These are phyloP conservation scores for Blastocystis sp. DNA, from an alignment of 352 stramenopile species.

Conservation along the genomic window DNA sequence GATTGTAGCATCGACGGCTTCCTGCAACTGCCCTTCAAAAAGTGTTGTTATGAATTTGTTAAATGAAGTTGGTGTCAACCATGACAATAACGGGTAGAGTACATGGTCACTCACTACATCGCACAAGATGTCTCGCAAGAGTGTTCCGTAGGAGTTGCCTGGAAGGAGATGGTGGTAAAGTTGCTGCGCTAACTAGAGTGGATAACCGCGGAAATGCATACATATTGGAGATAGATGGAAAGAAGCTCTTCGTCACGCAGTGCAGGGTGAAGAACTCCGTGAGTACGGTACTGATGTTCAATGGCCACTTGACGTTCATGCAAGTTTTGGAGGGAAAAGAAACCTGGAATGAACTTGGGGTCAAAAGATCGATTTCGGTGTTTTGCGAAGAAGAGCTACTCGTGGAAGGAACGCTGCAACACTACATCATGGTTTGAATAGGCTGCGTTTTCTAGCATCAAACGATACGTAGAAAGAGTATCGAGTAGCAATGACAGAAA, in stretches of 20 bases:
- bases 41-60: not conserved
- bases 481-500: not conserved
- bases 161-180: not conserved
- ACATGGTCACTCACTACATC: not conserved
- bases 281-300: not conserved
- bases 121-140: not conserved
- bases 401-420: not conserved
- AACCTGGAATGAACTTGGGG: conserved; percentile 37
- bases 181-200: conserved; percentile 14
- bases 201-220: not conserved
- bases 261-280: not conserved
- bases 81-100: not conserved
- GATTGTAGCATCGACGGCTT: not conserved
- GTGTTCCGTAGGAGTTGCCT: not conserved
- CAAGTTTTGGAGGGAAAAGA: conserved; percentile 10
- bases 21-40: not conserved
- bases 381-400: conserved; percentile 35
- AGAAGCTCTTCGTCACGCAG: conserved; percentile 14
- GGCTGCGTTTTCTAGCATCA: conserved; percentile 25
- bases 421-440: conserved; percentile 34
- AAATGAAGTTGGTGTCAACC: not conserved
- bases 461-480: not conserved
- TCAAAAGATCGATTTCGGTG: not conserved
- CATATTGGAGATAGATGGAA: conserved; percentile 22
- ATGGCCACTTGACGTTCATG: conserved; percentile 12